Evolutionary conservation across 345 rosid genomes (phyloP).

Genomic region (Pistacia vera): DNA sequence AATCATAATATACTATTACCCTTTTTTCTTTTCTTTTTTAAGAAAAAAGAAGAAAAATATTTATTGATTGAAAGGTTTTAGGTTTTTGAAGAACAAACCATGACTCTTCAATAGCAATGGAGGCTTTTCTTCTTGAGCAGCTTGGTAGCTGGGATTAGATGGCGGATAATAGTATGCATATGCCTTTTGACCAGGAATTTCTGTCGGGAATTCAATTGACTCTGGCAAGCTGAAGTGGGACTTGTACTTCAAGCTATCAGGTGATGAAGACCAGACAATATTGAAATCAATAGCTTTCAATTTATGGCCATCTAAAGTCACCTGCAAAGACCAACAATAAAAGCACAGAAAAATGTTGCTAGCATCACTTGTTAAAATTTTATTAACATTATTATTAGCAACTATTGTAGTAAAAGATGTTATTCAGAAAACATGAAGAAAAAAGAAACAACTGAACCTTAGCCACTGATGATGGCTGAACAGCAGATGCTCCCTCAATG

Average conservation of each 20-base stretch:
- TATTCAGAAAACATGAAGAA: neutral
- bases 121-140: constrained; percentile 77
- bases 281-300: constrained; percentile 50
- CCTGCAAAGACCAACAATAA: constrained; percentile 42
- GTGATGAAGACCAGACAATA: constrained; percentile 89
- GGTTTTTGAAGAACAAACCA: constrained; percentile 45
- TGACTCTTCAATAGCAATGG: constrained; percentile 88
- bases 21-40: neutral
- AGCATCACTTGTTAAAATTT: neutral
- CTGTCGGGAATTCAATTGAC: constrained; percentile 88
- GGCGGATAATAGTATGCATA: constrained; percentile 93
- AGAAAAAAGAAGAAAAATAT: too few relatives aligned
- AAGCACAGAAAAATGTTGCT: constrained; percentile 15
- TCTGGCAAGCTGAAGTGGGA: constrained; percentile 82
- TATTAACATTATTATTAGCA: neutral
- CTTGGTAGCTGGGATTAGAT: constrained; percentile 62
- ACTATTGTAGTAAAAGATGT: constrained; percentile 4
- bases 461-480: constrained; percentile 86
- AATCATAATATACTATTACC: neutral
- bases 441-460: constrained; percentile 46
- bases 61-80: neutral
- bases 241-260: constrained; percentile 64
- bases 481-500: constrained; percentile 85
- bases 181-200: constrained; percentile 78
- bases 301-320: constrained; percentile 61